Percentiles rank a stretch among this genome's conserved stretches.
These are phyloP conservation scores for Kurtzmaniella natalensis DNA, from an alignment of 1,139 yeast species.

Conservation along the genomic window DNA sequence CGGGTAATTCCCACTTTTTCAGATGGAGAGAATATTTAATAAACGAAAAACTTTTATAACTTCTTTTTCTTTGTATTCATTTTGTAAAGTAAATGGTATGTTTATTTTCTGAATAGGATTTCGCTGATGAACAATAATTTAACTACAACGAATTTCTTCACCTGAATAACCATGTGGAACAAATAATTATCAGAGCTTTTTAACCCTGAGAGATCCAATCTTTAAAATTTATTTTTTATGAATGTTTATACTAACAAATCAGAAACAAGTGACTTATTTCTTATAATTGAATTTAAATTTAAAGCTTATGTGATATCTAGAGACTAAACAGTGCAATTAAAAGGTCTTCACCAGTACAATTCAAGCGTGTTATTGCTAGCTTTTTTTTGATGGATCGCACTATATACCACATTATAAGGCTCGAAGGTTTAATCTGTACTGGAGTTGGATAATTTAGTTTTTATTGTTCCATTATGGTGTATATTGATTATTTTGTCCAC, in stretches of 20 bases:
- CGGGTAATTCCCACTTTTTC: slow-evolving; percentile 4
- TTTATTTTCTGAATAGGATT: slow-evolving; percentile 6
- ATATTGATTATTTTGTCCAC: too few relatives aligned
- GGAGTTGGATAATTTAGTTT: too few relatives aligned
- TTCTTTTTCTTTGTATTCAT: neutral
- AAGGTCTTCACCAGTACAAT: too few relatives aligned
- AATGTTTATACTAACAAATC: slow-evolving; percentile 4
- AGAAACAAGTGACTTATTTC: neutral
- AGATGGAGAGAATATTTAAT: too few relatives aligned
- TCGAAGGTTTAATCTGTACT: too few relatives aligned
- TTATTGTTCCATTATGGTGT: too few relatives aligned
- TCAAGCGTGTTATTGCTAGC: too few relatives aligned
- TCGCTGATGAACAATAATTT: slow-evolving; percentile 35
- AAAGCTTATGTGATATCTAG: neutral
- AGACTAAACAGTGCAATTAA: too few relatives aligned
- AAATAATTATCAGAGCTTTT: slow-evolving; percentile 63
- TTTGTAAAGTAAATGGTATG: neutral
- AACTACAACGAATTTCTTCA: slow-evolving; percentile 61
- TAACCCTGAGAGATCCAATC: slow-evolving; percentile 47
- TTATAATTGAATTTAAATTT: neutral
- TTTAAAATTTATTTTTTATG: neutral
- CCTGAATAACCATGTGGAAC: slow-evolving; percentile 57
- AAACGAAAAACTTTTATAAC: neutral
- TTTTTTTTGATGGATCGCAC: too few relatives aligned
- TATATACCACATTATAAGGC: too few relatives aligned